Evolutionary conservation across 306 rosid genomes (phyloP).

Genomic region (Prunus davidiana): DNA sequence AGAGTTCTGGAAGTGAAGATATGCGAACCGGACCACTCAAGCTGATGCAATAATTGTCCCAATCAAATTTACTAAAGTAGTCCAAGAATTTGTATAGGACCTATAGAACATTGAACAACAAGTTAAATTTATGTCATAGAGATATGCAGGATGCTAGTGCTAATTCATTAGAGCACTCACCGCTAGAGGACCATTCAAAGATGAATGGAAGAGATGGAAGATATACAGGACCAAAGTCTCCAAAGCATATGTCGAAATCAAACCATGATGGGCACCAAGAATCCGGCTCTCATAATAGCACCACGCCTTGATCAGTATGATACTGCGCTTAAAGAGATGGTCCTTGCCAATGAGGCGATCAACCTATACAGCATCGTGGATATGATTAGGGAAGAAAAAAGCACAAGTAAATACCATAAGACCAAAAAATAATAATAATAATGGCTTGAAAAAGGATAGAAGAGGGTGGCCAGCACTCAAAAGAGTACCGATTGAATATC

Average conservation of each 20-base stretch:
- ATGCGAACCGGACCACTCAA: conserved; percentile 81
- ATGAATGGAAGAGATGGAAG: conserved; percentile 74
- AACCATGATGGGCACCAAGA: conserved; percentile 91
- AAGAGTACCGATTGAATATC: background rate
- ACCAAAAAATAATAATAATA: background rate
- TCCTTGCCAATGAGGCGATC: conserved; percentile 78
- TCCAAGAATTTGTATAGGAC: conserved; percentile 86
- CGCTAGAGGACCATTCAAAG: conserved; percentile 82
- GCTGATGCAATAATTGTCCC: conserved; percentile 93
- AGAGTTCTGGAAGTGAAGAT: conserved; percentile 70
- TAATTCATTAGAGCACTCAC: conserved; percentile 50
- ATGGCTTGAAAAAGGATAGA: background rate
- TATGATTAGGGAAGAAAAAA: background rate
- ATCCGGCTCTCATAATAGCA: conserved; percentile 96
- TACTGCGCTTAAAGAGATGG: conserved; percentile 87
- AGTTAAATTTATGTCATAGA: conserved; percentile 8
- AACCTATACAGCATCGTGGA: conserved; percentile 41
- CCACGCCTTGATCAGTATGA: conserved; percentile 89
- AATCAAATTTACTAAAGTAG: conserved; percentile 91
- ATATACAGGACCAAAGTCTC: conserved; percentile 87
- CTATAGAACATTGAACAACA: conserved; percentile 31
- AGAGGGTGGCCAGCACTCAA: background rate
- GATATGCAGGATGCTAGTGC: background rate
- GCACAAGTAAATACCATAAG: background rate
- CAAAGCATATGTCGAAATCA: conserved; percentile 92